Evolutionary conservation across 768 basidiomycete species (phyloP).

Genomic region (Amanita fuliginea): DNA sequence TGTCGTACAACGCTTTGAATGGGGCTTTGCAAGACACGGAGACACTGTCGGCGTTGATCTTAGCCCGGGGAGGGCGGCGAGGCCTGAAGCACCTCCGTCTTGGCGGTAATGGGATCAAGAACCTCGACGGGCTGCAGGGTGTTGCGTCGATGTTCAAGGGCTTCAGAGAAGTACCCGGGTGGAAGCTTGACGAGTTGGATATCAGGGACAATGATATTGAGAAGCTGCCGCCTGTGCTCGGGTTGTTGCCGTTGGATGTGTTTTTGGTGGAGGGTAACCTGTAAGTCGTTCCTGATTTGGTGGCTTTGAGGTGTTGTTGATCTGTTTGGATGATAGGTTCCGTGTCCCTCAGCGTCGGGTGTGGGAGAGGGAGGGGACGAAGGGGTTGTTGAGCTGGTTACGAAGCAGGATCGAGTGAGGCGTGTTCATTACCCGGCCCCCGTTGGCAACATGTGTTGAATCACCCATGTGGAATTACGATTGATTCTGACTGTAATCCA

Average conservation of each 20-base stretch:
- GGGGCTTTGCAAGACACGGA: slow-evolving; percentile 38
- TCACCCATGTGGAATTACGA: neutral
- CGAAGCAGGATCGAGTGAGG: slow-evolving; percentile 55
- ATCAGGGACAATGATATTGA: slow-evolving; percentile 73
- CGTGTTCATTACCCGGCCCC: neutral
- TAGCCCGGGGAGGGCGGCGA: slow-evolving; percentile 32
- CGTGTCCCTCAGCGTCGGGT: slow-evolving; percentile 71
- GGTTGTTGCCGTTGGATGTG: slow-evolving; percentile 67
- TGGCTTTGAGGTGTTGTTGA: neutral
- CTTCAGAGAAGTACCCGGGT: slow-evolving; percentile 47
- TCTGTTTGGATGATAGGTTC: slow-evolving; percentile 36
- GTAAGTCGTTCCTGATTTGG: slow-evolving; percentile 31
- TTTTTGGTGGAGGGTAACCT: slow-evolving; percentile 78
- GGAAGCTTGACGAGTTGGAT: slow-evolving; percentile 78
- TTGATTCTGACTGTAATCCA: no score
- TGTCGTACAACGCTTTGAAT: slow-evolving; percentile 67
- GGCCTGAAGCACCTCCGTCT: slow-evolving; percentile 59
- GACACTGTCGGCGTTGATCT: slow-evolving; percentile 37
- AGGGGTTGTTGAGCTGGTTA: slow-evolving; percentile 70
- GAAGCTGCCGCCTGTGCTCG: slow-evolving; percentile 57
- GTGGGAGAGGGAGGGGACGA: slow-evolving; percentile 84
- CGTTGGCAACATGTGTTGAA: neutral
- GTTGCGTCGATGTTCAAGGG: slow-evolving; percentile 59
- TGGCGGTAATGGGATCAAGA: slow-evolving; percentile 55
- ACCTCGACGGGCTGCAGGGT: slow-evolving; percentile 49